Evolutionary conservation across 2,329 filamentous ascomycete species (phyloP).

Genomic region (Cercospora citrullina): DNA sequence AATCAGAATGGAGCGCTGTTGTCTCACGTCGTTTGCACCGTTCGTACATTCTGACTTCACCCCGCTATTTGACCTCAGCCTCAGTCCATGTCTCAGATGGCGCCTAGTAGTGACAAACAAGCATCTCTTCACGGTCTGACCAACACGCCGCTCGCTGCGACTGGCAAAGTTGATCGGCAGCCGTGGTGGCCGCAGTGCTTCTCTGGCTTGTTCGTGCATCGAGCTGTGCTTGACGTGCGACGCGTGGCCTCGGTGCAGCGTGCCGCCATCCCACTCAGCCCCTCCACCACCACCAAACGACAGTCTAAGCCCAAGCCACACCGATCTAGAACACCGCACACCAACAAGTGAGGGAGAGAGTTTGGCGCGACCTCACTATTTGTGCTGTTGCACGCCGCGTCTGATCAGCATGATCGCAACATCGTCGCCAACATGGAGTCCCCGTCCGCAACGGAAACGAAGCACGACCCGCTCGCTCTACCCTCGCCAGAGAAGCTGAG

Average conservation of each 20-base stretch:
- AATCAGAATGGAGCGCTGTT: conserved; percentile 8
- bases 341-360: not conserved
- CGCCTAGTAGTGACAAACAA: conserved; percentile 3
- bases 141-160: not conserved
- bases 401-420: conserved; percentile 5
- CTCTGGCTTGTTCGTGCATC: not conserved
- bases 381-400: not conserved
- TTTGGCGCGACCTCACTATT: not conserved
- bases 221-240: not conserved
- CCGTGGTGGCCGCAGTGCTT: not conserved
- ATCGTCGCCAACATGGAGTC: conserved; percentile 4
- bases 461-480: conserved; percentile 28
- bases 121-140: conserved; percentile 2
- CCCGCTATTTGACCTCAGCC: not conserved
- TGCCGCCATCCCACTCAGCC: not conserved
- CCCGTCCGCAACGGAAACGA: conserved; percentile 13
- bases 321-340: not conserved
- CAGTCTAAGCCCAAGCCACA: conserved; percentile 5
- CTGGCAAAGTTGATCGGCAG: not conserved
- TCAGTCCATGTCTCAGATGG: conserved; percentile 7
- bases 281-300: conserved; percentile 9
- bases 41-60: not conserved
- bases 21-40: not conserved
- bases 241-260: conserved; percentile 6
- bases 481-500: conserved; percentile 37